Evolutionary conservation across 2,329 filamentous ascomycete species (phyloP), one percentile per base, ranked within the genome.

Genomic region (Botryotinia convoluta): DNA sequence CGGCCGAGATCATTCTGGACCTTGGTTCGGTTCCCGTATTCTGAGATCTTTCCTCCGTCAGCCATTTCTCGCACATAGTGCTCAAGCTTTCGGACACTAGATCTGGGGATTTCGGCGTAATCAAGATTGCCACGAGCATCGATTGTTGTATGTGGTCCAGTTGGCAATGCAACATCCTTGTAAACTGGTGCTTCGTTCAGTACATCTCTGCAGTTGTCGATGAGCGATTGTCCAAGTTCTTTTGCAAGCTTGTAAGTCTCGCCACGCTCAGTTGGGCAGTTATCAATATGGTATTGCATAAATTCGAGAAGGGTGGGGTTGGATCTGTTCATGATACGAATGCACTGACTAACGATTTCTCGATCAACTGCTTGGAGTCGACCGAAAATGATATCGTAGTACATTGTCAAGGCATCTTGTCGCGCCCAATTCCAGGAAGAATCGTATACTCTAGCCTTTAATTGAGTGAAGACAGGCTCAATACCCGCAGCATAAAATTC

Each of bases 211-310:
- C 96, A 98, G 86, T 99, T 99, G 82, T 98, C 93, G 78, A 99
- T 97, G 72, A 99, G 91, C 84, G 97, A 93, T 81, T 93, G 88
- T 51, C 94, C 95, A 37, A 99, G 92, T 83, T 96, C 91, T 85
- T 99, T 97, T 61, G 96, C 96, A n/a, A 99, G 90, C 84, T 96
- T 89, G 84, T 99, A 99, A 1, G 96, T 99, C 85, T 99, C 96
- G 74, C 96, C 96, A 69, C 95, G 92, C 81, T 99, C 95, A 0
- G 95, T 95, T 0, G 96, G 96, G 85, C 95, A 98, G 86, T 98
- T 96, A 80, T 99, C 96, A 80, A 99, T 99, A 85, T 99, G 96
- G 80, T 99, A 98, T 82, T 99, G 96, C 96, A 99, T 99, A 84
- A 98, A 99, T 79, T 99, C 95, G 74, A 99, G 89, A 1, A 99